Base-by-base conservation (phyloP, 2,329 filamentous ascomycete genomes). In the Bipolaris cookei region DNA sequence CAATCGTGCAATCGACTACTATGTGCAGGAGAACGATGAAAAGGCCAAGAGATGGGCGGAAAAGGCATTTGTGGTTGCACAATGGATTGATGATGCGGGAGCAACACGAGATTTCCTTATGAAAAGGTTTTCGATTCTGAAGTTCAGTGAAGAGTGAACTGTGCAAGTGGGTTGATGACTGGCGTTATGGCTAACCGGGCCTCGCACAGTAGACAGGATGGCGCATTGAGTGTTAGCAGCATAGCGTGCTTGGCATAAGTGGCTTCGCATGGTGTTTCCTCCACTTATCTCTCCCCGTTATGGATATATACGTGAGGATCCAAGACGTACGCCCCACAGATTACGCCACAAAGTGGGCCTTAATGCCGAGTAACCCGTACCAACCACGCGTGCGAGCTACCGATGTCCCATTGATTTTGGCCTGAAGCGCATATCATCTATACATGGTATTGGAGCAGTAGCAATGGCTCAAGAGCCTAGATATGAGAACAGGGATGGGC, bases 1-100 rank as follows among this genome's bases (percentile, higher is more conserved):
- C 57, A 93, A 93, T 64, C 86, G 87, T 58, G 87, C 84, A 0
- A 79, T 92, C 4, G 89, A 92, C 66, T 80, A 86, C 81, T 35
- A 65, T 45, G 38, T 73, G 25, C 63, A 77, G 1, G 80, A 82
- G 1, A 81, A 89, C 21, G 82, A 86, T 54, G 79, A 79, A 4
- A 74, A 77, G 1, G 87, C 86, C 45, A 83, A 80, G 60, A 71
- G 75, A 34, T 92, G 90, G 89, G 84, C 85, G 1, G 79, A 83
- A 6, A 83, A 84, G 65, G 86, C 89, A 4, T 79, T 91, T 51
- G 82, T 81, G 11, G 68, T 92, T 47, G 87, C 88, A 1, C 81
- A 83, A 44, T 83, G 83, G 64, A 79, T 84, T 41, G 77, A 80
- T 3, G 88, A 90, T 61, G 81, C 71, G 18, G 76, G 73, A 3